Percentiles rank a stretch among this genome's conserved stretches.
Conservation (phyloP, 1,284 basidiomycete genomes). For the Boletellus sp. region DNA sequence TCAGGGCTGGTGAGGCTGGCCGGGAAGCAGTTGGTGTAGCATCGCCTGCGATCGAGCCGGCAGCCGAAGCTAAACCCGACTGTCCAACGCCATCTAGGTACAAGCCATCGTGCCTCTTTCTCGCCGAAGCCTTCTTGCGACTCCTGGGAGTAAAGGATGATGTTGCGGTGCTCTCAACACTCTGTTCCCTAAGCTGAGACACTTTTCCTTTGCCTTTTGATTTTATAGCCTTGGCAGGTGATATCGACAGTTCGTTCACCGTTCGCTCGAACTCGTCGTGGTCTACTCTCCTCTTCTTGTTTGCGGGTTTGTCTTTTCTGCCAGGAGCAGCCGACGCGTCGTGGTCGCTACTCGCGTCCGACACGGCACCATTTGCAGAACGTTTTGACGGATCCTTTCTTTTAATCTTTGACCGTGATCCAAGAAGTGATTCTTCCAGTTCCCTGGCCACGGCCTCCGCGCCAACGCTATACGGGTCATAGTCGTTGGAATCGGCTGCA, state of each 20-base stretch:
- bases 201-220: constrained; percentile 44
- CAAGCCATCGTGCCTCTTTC: constrained; percentile 46
- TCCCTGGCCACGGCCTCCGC: constrained; percentile 43
- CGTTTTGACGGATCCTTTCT: constrained; percentile 47
- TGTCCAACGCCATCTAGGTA: constrained; percentile 46
- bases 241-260: constrained; percentile 28
- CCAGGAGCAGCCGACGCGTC: constrained; percentile 33
- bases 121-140: constrained; percentile 39
- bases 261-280: constrained; percentile 44
- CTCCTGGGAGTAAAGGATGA: constrained; percentile 35
- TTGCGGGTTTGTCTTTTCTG: constrained; percentile 34
- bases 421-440: constrained; percentile 41
- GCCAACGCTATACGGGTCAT: constrained; percentile 27
- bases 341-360: constrained; percentile 54
- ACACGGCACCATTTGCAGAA: constrained; percentile 41
- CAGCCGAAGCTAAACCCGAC: constrained; percentile 49
- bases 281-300: constrained; percentile 52
- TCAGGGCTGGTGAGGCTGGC: constrained; percentile 58
- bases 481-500: constrained; percentile 24
- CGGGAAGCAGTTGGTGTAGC: constrained; percentile 54
- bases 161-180: constrained; percentile 39
- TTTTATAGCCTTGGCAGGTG: constrained; percentile 22
- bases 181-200: constrained; percentile 39
- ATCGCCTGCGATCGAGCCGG: constrained; percentile 57
- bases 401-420: constrained; percentile 30